phyloP scores from a whole-genome alignment of 2,329 filamentous ascomycete species.

The Aspergillus sp. region DNA sequence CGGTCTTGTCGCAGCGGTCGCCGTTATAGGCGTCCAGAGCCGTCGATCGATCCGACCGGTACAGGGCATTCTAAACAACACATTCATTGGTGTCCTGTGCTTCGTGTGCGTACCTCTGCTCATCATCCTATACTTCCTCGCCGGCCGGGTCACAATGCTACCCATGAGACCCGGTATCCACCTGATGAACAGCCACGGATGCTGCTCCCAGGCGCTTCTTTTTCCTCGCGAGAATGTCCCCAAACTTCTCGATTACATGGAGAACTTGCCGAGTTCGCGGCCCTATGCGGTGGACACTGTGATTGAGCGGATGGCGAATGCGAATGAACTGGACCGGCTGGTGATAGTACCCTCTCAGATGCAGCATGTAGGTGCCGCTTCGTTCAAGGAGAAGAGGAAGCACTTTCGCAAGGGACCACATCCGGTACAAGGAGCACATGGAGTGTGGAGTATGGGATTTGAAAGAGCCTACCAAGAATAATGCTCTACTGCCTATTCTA shows the following conservation, averaged over 20 bases:
- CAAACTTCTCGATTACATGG: slow-evolving; percentile 15
- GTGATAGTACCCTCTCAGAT: slow-evolving; percentile 24
- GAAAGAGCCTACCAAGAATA: slow-evolving; percentile 17
- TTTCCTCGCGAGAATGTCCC: slow-evolving; percentile 38
- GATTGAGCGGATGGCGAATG: slow-evolving; percentile 20
- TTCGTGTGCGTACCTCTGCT: slow-evolving; percentile 29
- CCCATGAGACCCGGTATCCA: slow-evolving; percentile 39
- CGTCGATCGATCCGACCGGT: slow-evolving; percentile 17
- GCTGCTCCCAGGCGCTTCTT: slow-evolving; percentile 47
- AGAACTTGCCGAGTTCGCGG: slow-evolving; percentile 12
- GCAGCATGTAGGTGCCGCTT: slow-evolving; percentile 25
- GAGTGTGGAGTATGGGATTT: slow-evolving; percentile 26
- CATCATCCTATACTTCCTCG: slow-evolving; percentile 42
- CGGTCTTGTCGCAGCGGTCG: slow-evolving; percentile 18
- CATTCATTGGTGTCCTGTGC: slow-evolving; percentile 26
- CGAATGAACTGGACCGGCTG: slow-evolving; percentile 17
- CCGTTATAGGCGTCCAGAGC: slow-evolving; percentile 14
- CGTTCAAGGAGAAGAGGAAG: slow-evolving; percentile 23
- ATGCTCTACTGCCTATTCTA: not conserved
- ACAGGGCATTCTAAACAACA: slow-evolving; percentile 20
- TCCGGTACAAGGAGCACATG: slow-evolving; percentile 22
- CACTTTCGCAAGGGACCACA: slow-evolving; percentile 18
- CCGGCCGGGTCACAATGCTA: slow-evolving; percentile 42
- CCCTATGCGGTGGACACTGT: slow-evolving; percentile 21
- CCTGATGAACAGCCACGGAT: slow-evolving; percentile 45